Conservation (phyloP, 306 rosid genomes). For the Castanea crenata region DNA sequence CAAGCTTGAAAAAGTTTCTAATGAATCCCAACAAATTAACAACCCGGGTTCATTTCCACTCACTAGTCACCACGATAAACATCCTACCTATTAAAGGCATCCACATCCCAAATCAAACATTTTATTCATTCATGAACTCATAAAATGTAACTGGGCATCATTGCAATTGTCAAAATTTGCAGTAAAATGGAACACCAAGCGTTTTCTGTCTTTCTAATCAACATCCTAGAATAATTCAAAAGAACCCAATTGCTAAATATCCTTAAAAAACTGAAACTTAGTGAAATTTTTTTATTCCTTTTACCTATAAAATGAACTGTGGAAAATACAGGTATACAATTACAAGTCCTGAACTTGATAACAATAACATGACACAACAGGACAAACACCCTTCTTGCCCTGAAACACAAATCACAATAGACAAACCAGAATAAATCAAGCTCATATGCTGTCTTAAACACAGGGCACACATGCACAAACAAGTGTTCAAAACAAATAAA, state of each 20-base stretch:
- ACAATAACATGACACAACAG: background rate
- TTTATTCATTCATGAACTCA: background rate
- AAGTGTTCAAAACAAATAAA: background rate
- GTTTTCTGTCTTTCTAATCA: constrained; percentile 4
- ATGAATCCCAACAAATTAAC: constrained; percentile 10
- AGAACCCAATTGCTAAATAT: background rate
- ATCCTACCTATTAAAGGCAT: background rate
- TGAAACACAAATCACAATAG: background rate
- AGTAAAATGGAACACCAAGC: background rate
- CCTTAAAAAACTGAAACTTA: background rate
- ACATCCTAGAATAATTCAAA: background rate
- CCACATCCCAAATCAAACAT: background rate
- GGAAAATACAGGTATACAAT: background rate
- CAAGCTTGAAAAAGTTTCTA: background rate
- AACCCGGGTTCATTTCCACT: background rate
- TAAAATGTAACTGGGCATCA: background rate
- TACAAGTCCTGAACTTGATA: background rate
- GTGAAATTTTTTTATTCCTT: background rate
- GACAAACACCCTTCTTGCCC: background rate
- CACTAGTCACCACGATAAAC: background rate
- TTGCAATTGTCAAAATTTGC: background rate
- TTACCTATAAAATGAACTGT: background rate
- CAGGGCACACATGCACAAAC: background rate
- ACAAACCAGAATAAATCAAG: background rate
- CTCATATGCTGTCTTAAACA: background rate